Evolutionary conservation across 495 filamentous ascomycete genomes (phyloP), one percentile per base, ranked within the genome.

Genomic region (Beverwykella pulmonaria): DNA sequence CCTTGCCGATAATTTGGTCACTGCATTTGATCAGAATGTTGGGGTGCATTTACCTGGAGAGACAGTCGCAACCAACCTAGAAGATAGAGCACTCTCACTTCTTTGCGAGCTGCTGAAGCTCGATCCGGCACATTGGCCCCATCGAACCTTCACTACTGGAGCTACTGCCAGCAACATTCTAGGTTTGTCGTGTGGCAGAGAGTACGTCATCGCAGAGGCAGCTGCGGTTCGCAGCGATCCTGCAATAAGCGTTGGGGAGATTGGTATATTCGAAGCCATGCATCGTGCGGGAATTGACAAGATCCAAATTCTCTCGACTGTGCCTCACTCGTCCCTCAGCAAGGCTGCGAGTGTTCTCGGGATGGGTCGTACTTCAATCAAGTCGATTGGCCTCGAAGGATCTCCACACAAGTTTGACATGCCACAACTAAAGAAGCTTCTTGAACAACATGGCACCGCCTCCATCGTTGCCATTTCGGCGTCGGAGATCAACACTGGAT

Each of bases 401-500:
- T 77, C 86, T 61, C 83, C 85, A 5, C 88, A 91, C 79, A 78
- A 76, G 48, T 82, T 96, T 70, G 89, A 96, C 67, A 57, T 95
- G 20, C 79, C 84, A 15, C 68, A 71, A 12, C 73, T 92, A 0
- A 82, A 86, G 66, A 79, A 83, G 36, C 76, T 81, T 22, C 76
- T 93, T 20, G 74, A 75, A 61, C 77, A 63, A 69, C 32, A 74
- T 3, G 81, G 82, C 17, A 82, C 82, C 25, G 91, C 82, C 12
- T 89, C 81, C 48, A 92, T 98, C 59, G 82, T 97, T 1, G 89
- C 82, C 15, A 78, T 96, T 8, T 92, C 91, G 25, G 88, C 87
- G 25, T 92, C 90, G 8, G 93, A 98, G 79, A 91, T 97, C 39
- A 97, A 98, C 69, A 96, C 92, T 3, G 93, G 93, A 1, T 79